Evolutionary conservation across 352 stramenopile genomes (phyloP).

Genomic region (Phytopythium kandeliae): DNA sequence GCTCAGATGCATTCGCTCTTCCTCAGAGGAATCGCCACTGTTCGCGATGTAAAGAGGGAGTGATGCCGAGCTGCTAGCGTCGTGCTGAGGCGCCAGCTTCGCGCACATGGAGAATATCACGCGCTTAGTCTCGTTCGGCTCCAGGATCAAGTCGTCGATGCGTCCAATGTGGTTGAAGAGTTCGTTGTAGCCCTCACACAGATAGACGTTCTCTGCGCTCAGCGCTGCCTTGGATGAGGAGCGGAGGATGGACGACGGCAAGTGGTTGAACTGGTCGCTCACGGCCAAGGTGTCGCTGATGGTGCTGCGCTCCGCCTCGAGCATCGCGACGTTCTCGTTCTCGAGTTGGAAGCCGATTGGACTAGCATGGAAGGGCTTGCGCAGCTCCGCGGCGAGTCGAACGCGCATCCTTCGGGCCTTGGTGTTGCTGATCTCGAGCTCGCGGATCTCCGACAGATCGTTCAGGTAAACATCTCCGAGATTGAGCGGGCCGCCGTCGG

Average conservation of each 20-base stretch:
- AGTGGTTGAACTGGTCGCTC: constrained; percentile 69
- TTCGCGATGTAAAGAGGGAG: constrained; percentile 13
- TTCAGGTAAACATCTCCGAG: constrained; percentile 86
- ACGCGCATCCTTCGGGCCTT: constrained; percentile 44
- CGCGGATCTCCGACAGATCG: constrained; percentile 77
- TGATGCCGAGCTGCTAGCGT: constrained; percentile 8
- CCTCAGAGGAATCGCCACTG: constrained; percentile 71
- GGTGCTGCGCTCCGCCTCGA: constrained; percentile 32
- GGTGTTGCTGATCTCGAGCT: constrained; percentile 76
- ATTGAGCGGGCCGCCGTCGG: constrained; percentile 35
- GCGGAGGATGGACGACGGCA: constrained; percentile 65
- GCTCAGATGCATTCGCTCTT: constrained; percentile 76
- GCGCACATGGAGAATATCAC: constrained; percentile 74
- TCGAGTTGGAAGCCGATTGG: constrained; percentile 83
- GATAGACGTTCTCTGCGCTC: constrained; percentile 71
- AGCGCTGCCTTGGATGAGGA: constrained; percentile 63
- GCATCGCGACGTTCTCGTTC: constrained; percentile 79
- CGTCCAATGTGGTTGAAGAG: constrained; percentile 86
- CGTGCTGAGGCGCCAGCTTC: constrained; percentile 36
- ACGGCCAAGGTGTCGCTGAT: constrained; percentile 18
- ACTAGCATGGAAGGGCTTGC: constrained; percentile 76
- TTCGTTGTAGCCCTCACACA: constrained; percentile 87
- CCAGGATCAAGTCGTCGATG: constrained; percentile 52
- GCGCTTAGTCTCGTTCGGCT: constrained; percentile 58
- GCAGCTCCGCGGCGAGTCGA: constrained; percentile 66